Base-by-base conservation (phyloP, 176 grass and related monocot species). In the Aegilops umbellulata region DNA sequence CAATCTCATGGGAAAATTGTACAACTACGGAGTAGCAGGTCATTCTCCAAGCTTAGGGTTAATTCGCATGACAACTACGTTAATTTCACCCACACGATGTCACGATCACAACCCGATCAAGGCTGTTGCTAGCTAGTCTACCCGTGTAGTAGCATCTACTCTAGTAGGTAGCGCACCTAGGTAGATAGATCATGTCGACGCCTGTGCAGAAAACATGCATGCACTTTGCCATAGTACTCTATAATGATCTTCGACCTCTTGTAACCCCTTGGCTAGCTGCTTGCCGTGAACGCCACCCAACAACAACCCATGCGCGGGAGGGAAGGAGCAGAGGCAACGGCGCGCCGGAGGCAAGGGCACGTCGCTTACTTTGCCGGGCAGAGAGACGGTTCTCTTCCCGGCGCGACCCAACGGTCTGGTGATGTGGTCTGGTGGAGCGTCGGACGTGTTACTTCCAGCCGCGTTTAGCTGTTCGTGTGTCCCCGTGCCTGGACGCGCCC, bases 221-320 rank as follows among this genome's bases (percentile, higher is more conserved):
- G 49, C 49, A 55, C 49, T 65, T 82, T 66, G 41, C 2, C 14
- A 12, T 58, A 4, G 19, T 57, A 2, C 7, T 57, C 7, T 57
- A 57, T 55, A 8, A 51, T 51, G 47, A 51, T 51, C 2, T 51
- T 16, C 15, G 14, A 49, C 46, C 46, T 49, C 46, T 49, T 49
- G 46, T 17, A 51, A 20, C 7, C 11, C 24, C 24, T 14, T 25
- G 3, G 10, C n/a, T n/a, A n/a, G n/a, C 11, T 67, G 10, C 62
- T 84, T 60, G 58, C 69, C 82, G 68, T 85, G 69, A 64, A 80
- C 69, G 58, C 31, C 78, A 90, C 80, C n/a, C 62, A 90, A 49
- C 62, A 8, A 20, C 17, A 19, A 8, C 51, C 17, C 16, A 19
- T 2, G 17, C 51, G 16, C 5, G 16, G 47, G 14, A 49, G 46